Conservation (phyloP, 2,329 filamentous ascomycete species). For the Epichloe typhina region DNA sequence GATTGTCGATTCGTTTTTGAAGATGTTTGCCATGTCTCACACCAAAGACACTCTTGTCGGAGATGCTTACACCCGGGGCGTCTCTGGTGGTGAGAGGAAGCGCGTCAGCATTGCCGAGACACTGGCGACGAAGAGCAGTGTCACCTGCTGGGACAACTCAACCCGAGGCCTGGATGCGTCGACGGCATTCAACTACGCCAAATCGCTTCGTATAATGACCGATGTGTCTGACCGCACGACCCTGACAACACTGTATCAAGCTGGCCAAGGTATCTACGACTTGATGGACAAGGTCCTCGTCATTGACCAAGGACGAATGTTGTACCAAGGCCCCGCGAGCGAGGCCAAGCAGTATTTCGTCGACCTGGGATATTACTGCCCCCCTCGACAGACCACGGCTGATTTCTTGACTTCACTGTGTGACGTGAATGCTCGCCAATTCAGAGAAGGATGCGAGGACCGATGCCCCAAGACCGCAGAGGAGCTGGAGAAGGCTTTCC, state of each 20-base stretch:
- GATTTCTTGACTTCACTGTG: slow-evolving; percentile 45
- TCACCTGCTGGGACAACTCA: slow-evolving; percentile 70
- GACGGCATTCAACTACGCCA: slow-evolving; percentile 66
- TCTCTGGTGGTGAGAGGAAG: slow-evolving; percentile 70
- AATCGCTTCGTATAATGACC: slow-evolving; percentile 58
- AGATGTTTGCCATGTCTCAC: slow-evolving; percentile 68
- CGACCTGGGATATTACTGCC: slow-evolving; percentile 39
- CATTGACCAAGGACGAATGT: slow-evolving; percentile 53
- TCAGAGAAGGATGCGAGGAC: slow-evolving; percentile 1
- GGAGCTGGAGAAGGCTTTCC: slow-evolving; percentile 22
- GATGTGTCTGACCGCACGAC: slow-evolving; percentile 40
- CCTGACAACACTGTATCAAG: slow-evolving; percentile 13
- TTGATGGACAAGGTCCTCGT: slow-evolving; percentile 51
- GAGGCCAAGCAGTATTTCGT: slow-evolving; percentile 50
- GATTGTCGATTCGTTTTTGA: slow-evolving; percentile 51
- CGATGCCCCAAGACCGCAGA: slow-evolving; percentile 39
- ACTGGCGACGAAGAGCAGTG: slow-evolving; percentile 56
- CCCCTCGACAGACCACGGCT: slow-evolving; percentile 45
- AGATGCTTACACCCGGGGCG: slow-evolving; percentile 57
- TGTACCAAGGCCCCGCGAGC: slow-evolving; percentile 48
- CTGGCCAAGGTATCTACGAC: slow-evolving; percentile 15
- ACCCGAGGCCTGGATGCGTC: slow-evolving; percentile 70
- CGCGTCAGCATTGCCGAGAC: slow-evolving; percentile 70
- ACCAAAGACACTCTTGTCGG: slow-evolving; percentile 64
- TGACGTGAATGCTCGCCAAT: slow-evolving; percentile 3